phyloP scores from a whole-genome alignment of 2,329 filamentous ascomycete species.

The Venturia asperata region DNA sequence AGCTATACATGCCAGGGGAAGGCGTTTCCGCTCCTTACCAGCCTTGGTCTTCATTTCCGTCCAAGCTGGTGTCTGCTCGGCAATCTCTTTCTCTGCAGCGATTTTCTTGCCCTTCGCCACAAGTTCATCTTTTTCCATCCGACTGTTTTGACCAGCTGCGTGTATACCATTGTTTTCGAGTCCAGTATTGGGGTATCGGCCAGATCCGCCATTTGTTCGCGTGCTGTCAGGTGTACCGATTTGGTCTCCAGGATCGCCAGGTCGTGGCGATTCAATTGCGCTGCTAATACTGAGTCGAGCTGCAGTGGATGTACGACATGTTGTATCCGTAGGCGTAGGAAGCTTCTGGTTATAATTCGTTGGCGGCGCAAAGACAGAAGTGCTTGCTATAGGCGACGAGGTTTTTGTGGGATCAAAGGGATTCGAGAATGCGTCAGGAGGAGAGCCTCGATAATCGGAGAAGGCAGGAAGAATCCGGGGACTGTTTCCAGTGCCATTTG shows the following conservation, averaged over 20 bases:
- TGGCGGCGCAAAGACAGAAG: not conserved
- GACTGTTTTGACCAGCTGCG: not conserved
- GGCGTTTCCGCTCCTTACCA: conserved; percentile 87
- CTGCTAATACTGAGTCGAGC: conserved; percentile 2
- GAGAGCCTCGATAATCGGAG: conserved; percentile 4
- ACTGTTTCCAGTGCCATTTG: conserved; percentile 12
- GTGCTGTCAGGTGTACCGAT: not conserved
- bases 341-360: not conserved
- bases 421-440: not conserved
- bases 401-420: not conserved
- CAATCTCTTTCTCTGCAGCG: conserved; percentile 19
- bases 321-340: not conserved
- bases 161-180: not conserved
- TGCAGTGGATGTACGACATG: not conserved
- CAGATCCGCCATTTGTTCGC: not conserved
- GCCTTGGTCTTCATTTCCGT: conserved; percentile 55
- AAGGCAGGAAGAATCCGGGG: conserved; percentile 1
- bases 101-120: not conserved
- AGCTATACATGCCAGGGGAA: conserved; percentile 90
- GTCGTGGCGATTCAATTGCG: not conserved
- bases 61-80: conserved; percentile 39
- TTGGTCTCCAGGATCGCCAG: not conserved
- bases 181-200: not conserved
- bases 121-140: conserved; percentile 4
- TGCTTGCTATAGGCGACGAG: not conserved